These are phyloP conservation scores for Cercophora samala DNA, from an alignment of 495 filamentous ascomycete genomes.

Conservation along the genomic window DNA sequence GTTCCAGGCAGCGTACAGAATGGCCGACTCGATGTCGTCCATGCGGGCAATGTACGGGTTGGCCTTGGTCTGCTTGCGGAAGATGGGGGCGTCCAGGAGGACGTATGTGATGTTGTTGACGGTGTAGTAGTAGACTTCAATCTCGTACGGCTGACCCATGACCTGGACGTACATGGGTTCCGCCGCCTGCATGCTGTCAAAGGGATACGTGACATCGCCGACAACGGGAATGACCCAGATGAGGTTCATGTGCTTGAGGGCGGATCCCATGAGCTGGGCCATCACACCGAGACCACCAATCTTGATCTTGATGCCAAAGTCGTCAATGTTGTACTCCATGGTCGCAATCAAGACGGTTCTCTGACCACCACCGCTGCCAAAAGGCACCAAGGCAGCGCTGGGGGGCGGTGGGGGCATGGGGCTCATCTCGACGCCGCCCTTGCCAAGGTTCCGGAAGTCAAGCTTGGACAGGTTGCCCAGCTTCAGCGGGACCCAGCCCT, in stretches of 20 bases:
- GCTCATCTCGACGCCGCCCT: conserved; percentile 36
- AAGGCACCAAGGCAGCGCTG: conserved; percentile 19
- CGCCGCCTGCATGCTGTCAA: conserved; percentile 49
- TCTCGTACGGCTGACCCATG: conserved; percentile 61
- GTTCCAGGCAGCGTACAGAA: conserved; percentile 75
- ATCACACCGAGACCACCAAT: conserved; percentile 71
- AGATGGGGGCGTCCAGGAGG: conserved; percentile 66
- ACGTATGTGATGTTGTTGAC: conserved; percentile 70
- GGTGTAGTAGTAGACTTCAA: conserved; percentile 64
- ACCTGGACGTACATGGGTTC: conserved; percentile 65
- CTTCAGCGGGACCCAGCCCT: conserved; percentile 28
- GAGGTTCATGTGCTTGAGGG: conserved; percentile 63
- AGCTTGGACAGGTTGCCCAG: conserved; percentile 28
- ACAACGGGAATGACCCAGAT: conserved; percentile 79
- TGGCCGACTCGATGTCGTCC: conserved; percentile 69
- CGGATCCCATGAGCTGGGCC: conserved; percentile 69
- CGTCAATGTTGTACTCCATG: conserved; percentile 72
- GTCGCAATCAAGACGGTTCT: conserved; percentile 63
- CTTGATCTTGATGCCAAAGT: conserved; percentile 70
- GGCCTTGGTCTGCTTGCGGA: conserved; percentile 62
- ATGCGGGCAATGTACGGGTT: conserved; percentile 71
- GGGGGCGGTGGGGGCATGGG: conserved; percentile 29
- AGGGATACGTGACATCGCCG: conserved; percentile 63
- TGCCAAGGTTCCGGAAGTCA: conserved; percentile 49
- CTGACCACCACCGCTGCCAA: conserved; percentile 30